Conservation (phyloP, 2,329 filamentous ascomycete species). For the Claviceps pusilla region DNA sequence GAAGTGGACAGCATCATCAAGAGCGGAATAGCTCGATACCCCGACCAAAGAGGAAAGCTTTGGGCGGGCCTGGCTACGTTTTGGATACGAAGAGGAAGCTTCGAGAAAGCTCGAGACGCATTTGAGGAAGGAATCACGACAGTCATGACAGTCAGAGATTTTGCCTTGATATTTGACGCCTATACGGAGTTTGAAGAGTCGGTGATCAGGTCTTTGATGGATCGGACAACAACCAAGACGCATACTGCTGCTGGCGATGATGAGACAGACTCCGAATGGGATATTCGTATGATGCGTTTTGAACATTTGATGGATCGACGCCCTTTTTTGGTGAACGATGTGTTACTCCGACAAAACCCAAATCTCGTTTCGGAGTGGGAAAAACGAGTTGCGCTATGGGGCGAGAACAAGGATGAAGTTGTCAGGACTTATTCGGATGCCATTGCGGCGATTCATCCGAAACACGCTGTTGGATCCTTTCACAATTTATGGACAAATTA, state of each 20-base stretch:
- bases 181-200: conserved; percentile 97
- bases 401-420: conserved; percentile 77
- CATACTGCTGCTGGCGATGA: conserved; percentile 65
- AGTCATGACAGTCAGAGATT: conserved; percentile 97
- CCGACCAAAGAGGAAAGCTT: conserved; percentile 84
- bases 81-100: conserved; percentile 85
- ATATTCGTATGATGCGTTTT: conserved; percentile 94
- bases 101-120: conserved; percentile 80
- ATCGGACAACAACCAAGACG: conserved; percentile 65
- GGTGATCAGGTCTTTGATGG: conserved; percentile 81
- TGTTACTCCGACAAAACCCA: conserved; percentile 85
- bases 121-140: conserved; percentile 96
- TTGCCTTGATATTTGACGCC: conserved; percentile 88
- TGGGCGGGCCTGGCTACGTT: conserved; percentile 94
- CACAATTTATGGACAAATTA: conserved; percentile 95
- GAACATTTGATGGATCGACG: conserved; percentile 95
- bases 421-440: conserved; percentile 91
- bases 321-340: conserved; percentile 92
- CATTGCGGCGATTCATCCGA: conserved; percentile 82
- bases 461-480: conserved; percentile 85
- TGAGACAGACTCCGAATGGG: conserved; percentile 81
- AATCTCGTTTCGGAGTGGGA: conserved; percentile 96
- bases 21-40: conserved; percentile 78
- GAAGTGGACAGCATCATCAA: conserved; percentile 85
- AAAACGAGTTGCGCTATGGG: conserved; percentile 91